phyloP scores from a whole-genome alignment of 78 protist species.

The Tieghemostelium lacteum region DNA sequence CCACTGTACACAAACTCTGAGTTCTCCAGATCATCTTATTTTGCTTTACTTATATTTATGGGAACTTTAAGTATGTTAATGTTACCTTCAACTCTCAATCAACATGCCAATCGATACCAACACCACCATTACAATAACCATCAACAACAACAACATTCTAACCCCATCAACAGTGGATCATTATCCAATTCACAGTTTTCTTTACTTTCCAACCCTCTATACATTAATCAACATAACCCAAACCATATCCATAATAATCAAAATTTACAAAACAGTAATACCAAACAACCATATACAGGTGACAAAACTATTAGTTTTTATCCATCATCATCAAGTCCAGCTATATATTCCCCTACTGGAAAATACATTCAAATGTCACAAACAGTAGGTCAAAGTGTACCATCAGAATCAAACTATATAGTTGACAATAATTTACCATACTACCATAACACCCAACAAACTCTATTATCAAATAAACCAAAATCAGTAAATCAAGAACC shows the following conservation, averaged over 20 bases:
- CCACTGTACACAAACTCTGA: conserved; percentile 43
- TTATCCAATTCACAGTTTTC: not conserved
- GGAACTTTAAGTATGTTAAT: conserved; percentile 65
- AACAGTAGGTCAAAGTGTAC: no score
- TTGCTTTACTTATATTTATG: conserved; percentile 56
- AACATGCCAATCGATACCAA: not conserved
- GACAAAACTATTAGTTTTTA: conserved; percentile 3
- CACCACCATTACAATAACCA: no score
- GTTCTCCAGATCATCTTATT: conserved; percentile 62
- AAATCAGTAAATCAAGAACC: not conserved
- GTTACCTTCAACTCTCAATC: conserved; percentile 13
- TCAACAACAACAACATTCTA: not conserved
- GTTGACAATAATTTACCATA: not conserved
- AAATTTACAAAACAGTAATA: no score
- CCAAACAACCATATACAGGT: no score
- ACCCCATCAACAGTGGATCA: not conserved
- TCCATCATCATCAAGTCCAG: conserved; percentile 20
- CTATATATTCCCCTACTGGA: conserved; percentile 1
- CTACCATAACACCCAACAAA: not conserved
- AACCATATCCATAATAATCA: no score
- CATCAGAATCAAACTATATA: no score
- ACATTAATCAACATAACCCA: not conserved
- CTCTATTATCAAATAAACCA: not conserved
- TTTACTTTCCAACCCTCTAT: not conserved
- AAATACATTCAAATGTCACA: no score